These are phyloP conservation scores for Candida namnaoensis DNA, from an alignment of 805 yeast genomes.

Conservation along the genomic window DNA sequence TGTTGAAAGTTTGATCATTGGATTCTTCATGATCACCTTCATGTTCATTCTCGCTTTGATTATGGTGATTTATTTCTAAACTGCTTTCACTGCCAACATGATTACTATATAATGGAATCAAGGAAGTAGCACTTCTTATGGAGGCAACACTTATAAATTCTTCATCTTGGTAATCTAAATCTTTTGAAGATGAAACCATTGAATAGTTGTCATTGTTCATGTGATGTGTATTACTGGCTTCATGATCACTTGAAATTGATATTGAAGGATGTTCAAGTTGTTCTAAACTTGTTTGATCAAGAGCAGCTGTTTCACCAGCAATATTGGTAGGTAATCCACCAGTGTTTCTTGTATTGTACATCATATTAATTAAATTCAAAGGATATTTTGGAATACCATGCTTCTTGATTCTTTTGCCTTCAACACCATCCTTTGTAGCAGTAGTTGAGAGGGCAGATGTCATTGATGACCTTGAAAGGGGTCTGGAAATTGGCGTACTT, in stretches of 20 bases:
- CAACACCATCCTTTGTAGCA: slow-evolving; percentile 68
- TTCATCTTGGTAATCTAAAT: neutral
- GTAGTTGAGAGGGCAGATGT: slow-evolving; percentile 66
- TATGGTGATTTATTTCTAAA: neutral
- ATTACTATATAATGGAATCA: neutral
- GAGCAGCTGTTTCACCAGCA: too few relatives aligned
- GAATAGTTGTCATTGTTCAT: neutral
- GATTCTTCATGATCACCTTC: neutral
- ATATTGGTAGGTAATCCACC: neutral
- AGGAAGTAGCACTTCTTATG: neutral
- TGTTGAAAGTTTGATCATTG: slow-evolving; percentile 4
- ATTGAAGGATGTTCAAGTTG: too few relatives aligned
- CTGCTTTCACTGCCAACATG: neutral
- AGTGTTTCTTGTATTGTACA: slow-evolving; percentile 15
- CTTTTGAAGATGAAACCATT: neutral
- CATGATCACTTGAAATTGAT: too few relatives aligned
- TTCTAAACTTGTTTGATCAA: too few relatives aligned
- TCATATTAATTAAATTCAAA: slow-evolving; percentile 24
- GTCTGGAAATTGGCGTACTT: slow-evolving; percentile 34
- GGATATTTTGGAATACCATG: slow-evolving; percentile 30
- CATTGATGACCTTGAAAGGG: slow-evolving; percentile 50
- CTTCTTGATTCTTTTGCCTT: slow-evolving; percentile 49
- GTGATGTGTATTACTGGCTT: too few relatives aligned
- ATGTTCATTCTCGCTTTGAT: neutral
- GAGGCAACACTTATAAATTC: neutral